Conservation (phyloP, 345 rosid genomes). For the Nephelium lappaceum region DNA sequence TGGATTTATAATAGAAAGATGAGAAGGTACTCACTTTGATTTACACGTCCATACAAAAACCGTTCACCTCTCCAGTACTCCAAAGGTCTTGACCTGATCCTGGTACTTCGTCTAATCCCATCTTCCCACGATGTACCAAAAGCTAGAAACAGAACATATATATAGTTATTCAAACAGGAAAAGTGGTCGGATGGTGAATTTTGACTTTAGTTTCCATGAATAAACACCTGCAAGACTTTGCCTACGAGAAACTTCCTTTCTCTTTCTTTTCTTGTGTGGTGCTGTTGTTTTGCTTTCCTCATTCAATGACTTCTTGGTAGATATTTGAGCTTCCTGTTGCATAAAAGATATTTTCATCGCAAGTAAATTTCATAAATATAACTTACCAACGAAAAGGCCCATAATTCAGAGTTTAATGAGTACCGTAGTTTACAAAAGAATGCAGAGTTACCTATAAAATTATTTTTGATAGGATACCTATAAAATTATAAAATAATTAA, state of each 20-base stretch:
- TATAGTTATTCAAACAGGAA: slow-evolving; percentile 12
- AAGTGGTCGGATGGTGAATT: neutral
- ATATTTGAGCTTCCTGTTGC: slow-evolving; percentile 43
- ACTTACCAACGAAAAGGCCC: neutral
- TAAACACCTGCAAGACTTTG: slow-evolving; percentile 84
- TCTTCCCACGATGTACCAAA: slow-evolving; percentile 63
- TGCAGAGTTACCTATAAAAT: neutral
- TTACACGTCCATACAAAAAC: slow-evolving; percentile 85
- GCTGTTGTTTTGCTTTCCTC: slow-evolving; percentile 32
- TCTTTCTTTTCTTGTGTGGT: slow-evolving; percentile 38
- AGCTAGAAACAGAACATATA: slow-evolving; percentile 33
- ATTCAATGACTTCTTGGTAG: slow-evolving; percentile 32
- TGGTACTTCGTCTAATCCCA: slow-evolving; percentile 82
- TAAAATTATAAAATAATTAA: neutral
- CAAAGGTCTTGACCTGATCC: slow-evolving; percentile 86
- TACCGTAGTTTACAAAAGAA: neutral
- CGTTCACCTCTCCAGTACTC: slow-evolving; percentile 98
- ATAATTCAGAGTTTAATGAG: neutral
- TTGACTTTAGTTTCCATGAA: slow-evolving; percentile 23
- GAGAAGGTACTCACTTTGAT: slow-evolving; percentile 64
- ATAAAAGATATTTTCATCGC: slow-evolving; percentile 9
- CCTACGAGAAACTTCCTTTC: slow-evolving; percentile 45
- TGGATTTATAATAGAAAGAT: neutral
- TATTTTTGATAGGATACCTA: too few relatives aligned
- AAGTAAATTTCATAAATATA: neutral